These are phyloP conservation scores for Stereum hirsutum DNA, from an alignment of 1,284 basidiomycete species.

Conservation along the genomic window DNA sequence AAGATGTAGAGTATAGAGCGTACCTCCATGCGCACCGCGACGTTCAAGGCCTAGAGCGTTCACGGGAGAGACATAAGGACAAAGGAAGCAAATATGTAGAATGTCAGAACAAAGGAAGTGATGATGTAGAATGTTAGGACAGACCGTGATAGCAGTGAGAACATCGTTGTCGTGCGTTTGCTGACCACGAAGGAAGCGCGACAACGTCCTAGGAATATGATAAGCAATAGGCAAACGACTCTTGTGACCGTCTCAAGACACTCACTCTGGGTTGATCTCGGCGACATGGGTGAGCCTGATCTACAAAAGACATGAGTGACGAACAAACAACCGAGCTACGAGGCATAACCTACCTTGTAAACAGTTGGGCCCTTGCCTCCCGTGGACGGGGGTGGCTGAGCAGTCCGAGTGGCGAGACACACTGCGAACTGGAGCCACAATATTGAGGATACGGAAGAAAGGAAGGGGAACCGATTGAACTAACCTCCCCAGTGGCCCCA, in stretches of 20 bases:
- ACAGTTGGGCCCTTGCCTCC: slow-evolving; percentile 32
- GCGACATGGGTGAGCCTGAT: slow-evolving; percentile 57
- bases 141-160: slow-evolving; percentile 63
- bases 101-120: neutral
- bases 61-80: too few relatives aligned
- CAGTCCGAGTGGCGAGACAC: slow-evolving; percentile 26
- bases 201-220: slow-evolving; percentile 39
- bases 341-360: too few relatives aligned
- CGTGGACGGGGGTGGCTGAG: too few relatives aligned
- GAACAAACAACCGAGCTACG: too few relatives aligned
- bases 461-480: neutral
- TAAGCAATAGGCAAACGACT: slow-evolving; percentile 3
- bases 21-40: slow-evolving; percentile 24
- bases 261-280: slow-evolving; percentile 68
- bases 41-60: slow-evolving; percentile 61
- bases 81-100: too few relatives aligned
- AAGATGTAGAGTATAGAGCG: too few relatives aligned
- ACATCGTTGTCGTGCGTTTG: slow-evolving; percentile 64
- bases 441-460: neutral
- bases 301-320: too few relatives aligned
- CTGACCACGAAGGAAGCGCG: slow-evolving; percentile 54
- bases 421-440: slow-evolving; percentile 46
- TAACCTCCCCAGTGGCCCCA: slow-evolving; percentile 24
- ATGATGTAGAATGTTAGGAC: slow-evolving; percentile 12
- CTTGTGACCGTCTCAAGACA: slow-evolving; percentile 6